Conservation (phyloP, 2,329 filamentous ascomycete genomes). For the Colletotrichum nymphaeae region DNA sequence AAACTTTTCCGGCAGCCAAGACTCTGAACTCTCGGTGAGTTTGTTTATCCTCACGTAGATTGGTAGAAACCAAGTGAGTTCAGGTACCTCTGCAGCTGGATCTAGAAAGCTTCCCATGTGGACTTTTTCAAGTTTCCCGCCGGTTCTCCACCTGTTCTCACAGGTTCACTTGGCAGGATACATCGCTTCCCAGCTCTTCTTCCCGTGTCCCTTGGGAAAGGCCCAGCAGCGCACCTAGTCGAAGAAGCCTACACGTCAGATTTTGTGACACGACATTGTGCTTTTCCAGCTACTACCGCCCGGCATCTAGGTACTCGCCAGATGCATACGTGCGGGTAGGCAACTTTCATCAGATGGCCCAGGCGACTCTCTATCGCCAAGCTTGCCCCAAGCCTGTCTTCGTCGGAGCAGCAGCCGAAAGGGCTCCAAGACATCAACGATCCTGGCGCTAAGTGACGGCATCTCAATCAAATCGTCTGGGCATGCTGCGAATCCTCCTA, state of each 20-base stretch:
- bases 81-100: not conserved
- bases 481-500: not conserved
- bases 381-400: not conserved
- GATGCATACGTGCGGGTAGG: no score
- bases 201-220: no score
- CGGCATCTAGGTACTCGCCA: not conserved
- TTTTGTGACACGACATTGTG: not conserved
- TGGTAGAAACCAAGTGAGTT: no score
- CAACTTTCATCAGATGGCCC: not conserved
- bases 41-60: no score
- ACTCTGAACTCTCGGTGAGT: not conserved
- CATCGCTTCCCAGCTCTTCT: no score
- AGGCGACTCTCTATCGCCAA: not conserved
- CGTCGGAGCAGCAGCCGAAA: conserved; percentile 10
- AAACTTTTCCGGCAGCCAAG: not conserved
- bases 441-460: not conserved
- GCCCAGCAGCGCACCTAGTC: no score
- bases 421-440: not conserved
- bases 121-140: not conserved
- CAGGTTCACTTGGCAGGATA: not conserved
- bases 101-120: not conserved
- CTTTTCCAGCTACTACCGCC: not conserved
- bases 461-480: not conserved
- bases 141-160: not conserved
- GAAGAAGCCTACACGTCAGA: not conserved